Base-by-base conservation (phyloP, 2,329 filamentous ascomycete genomes). In the Fusarium subglutinans region DNA sequence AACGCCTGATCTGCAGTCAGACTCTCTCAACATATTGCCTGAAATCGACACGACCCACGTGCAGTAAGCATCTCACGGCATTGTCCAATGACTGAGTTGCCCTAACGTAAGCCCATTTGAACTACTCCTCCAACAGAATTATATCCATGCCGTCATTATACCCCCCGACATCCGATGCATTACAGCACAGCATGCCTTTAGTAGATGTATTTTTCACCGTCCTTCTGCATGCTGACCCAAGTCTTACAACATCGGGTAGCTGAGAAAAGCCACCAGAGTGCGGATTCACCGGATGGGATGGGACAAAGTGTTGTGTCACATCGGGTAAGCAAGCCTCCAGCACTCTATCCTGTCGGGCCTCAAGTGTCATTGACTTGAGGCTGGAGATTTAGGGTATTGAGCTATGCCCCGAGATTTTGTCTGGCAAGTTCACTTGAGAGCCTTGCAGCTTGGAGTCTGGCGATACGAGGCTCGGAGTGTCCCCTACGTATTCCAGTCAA, bases 301-400 rank as follows among this genome's bases (percentile, higher is more conserved):
- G 24, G 10, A 30, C 3, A 22, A 22, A 15, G 2, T 35, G 18
- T 35, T 56, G 56, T 70, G 70, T 73, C 28, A 66, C 70, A 70
- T 73, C 70, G 70, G 60, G 56, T 66, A 70, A 53, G 66, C 55
- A 69, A 62, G 54, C 58, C 57, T 45, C 47, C 55, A 40, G 38
- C 43, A 63, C 44, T 53, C n/a, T 63, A 45, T 69, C 43, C 22
- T 44, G 15, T 47, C 18, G 53, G 59, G 60, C 47, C 66, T 70
- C 58, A 58, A 58, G 59, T 40, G 28, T 26, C 50, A 50, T 38
- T 22, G 22, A 8, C 26, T 26, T 33, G 33, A 45, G 22, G 55
- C 8, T 68, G 55, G 20, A 4, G 14, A 40, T 17, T 57, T 56
- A 13, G 66, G 68, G 67, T 71, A 70, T 44, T 18, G 30, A 47